Percentiles rank a stretch among this genome's conserved stretches.
These are phyloP conservation scores for Oryza longistaminata DNA, from an alignment of 176 grass and related monocot species.

Conservation along the genomic window DNA sequence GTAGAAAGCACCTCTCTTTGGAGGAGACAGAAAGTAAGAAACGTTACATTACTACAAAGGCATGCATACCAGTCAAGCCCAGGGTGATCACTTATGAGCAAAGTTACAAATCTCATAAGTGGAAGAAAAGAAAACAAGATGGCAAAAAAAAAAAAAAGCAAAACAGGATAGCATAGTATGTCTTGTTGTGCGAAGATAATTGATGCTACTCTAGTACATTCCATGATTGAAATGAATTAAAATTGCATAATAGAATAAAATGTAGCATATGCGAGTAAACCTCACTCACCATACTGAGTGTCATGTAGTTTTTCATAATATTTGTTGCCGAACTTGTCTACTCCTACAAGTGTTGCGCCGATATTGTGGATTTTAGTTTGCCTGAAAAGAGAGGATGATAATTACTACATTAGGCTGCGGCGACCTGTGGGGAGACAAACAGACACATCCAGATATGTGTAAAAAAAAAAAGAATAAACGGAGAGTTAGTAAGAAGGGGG, in stretches of 20 bases:
- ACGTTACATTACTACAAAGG: not conserved
- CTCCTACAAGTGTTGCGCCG: constrained; percentile 80
- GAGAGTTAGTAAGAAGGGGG: not conserved
- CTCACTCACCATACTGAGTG: constrained; percentile 68
- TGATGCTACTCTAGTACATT: not conserved
- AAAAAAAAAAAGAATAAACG: constrained; percentile 22
- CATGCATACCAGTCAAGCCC: not conserved
- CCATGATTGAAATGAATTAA: not conserved
- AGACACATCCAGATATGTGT: not conserved
- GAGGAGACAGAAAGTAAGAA: not conserved
- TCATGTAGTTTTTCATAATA: constrained; percentile 85
- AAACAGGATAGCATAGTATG: not conserved
- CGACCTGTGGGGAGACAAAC: not conserved
- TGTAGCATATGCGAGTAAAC: not conserved
- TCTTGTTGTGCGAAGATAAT: too few relatives aligned
- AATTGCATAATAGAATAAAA: not conserved
- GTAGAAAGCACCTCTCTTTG: not conserved
- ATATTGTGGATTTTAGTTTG: constrained; percentile 98
- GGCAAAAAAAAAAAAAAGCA: not conserved
- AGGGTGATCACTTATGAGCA: not conserved
- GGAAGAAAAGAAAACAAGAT: constrained; percentile 21
- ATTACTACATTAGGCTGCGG: not conserved
- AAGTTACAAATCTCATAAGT: not conserved
- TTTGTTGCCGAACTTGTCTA: constrained; percentile 94
- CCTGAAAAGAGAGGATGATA: constrained; percentile 40